Conservation (phyloP, 805 yeast genomes). For the Suhomyces xylopsoci region DNA sequence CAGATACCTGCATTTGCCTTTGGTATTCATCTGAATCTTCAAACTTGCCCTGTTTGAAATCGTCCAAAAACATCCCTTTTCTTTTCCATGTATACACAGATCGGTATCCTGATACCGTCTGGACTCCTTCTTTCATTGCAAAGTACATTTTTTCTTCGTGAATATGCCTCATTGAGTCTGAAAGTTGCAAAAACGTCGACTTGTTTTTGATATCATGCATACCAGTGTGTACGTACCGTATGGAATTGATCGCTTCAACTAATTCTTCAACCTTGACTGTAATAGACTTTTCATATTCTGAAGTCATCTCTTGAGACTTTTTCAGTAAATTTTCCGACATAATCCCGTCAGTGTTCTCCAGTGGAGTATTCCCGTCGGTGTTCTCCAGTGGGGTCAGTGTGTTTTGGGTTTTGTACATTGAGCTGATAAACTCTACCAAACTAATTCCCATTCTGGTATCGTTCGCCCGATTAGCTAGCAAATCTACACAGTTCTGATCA, state of each 20-base stretch:
- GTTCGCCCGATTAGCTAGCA: constrained; percentile 15
- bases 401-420: constrained; percentile 8
- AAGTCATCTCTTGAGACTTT: not conserved
- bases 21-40: constrained; percentile 12
- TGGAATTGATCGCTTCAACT: not conserved
- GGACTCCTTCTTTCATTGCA: not conserved
- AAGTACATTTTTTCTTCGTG: not conserved
- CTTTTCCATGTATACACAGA: not conserved
- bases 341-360: not conserved
- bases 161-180: not conserved
- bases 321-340: not conserved
- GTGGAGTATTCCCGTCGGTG: too few species aligned
- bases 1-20: constrained; percentile 27
- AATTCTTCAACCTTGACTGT: not conserved
- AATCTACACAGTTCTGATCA: constrained; percentile 8
- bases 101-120: not conserved
- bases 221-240: not conserved
- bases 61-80: constrained; percentile 14
- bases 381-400: not conserved
- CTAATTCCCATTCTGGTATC: constrained; percentile 36
- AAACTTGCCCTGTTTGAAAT: constrained; percentile 10
- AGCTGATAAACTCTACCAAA: constrained; percentile 29
- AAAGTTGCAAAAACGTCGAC: not conserved
- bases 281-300: too few species aligned
- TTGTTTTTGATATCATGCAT: not conserved